These are phyloP conservation scores for Dispira parvispora DNA, from an alignment of 192 early-diverging fungal genomes.

Conservation along the genomic window DNA sequence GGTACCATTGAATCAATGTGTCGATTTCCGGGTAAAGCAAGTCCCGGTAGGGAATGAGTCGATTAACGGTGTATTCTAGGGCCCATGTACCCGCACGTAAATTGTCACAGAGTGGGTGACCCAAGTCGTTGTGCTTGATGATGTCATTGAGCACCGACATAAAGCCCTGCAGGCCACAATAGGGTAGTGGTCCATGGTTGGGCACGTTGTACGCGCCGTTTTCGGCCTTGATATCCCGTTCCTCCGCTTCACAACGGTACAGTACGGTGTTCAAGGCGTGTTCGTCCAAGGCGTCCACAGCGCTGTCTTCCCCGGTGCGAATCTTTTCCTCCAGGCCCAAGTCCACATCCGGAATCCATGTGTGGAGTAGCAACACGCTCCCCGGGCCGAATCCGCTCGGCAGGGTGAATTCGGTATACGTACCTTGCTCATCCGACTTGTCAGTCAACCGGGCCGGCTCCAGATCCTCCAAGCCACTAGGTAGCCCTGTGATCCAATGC, in stretches of 20 bases:
- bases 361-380: constrained; percentile 54
- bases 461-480: constrained; percentile 33
- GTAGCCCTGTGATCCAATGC: constrained; percentile 39
- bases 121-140: constrained; percentile 74
- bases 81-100: constrained; percentile 85
- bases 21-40: constrained; percentile 15
- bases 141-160: constrained; percentile 64
- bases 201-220: constrained; percentile 82
- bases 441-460: constrained; percentile 27
- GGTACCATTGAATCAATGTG: constrained; percentile 56
- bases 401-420: constrained; percentile 40
- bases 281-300: constrained; percentile 37
- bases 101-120: constrained; percentile 81
- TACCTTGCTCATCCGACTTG: constrained; percentile 30
- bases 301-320: constrained; percentile 40
- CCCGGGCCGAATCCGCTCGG: constrained; percentile 68
- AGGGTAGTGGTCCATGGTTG: constrained; percentile 59
- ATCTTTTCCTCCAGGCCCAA: constrained; percentile 40
- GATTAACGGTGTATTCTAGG: constrained; percentile 65
- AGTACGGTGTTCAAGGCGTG: constrained; percentile 74
- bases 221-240: constrained; percentile 54
- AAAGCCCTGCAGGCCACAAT: constrained; percentile 89
- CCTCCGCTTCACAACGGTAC: constrained; percentile 77
- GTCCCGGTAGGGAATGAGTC: constrained; percentile 29
- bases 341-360: constrained; percentile 31